These are phyloP conservation scores for Deakozyma indianensis DNA, from an alignment of 805 yeast genomes.

Conservation along the genomic window DNA sequence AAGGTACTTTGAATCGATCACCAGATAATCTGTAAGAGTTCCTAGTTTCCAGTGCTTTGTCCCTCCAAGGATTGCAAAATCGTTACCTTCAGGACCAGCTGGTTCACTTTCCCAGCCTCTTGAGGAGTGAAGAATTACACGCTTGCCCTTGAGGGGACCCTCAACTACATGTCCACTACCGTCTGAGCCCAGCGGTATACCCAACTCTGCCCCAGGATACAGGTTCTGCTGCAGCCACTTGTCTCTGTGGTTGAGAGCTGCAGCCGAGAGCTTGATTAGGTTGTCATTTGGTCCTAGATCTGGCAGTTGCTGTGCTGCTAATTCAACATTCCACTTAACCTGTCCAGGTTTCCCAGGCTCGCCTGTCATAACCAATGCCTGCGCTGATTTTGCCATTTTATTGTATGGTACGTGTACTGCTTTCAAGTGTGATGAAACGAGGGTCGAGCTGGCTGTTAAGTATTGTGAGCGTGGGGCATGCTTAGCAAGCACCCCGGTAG, in stretches of 20 bases:
- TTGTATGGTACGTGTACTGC: too few species aligned
- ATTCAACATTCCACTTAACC: not conserved
- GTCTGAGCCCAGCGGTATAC: constrained; percentile 10
- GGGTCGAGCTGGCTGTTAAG: too few species aligned
- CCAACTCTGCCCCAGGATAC: constrained; percentile 9
- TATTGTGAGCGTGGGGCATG: too few species aligned
- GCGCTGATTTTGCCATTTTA: not conserved
- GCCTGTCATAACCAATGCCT: not conserved
- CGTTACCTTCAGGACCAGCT: constrained; percentile 6
- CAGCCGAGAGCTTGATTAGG: constrained; percentile 7
- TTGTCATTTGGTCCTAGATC: not conserved
- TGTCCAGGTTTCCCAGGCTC: not conserved
- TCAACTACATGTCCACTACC: constrained; percentile 9
- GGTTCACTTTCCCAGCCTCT: constrained; percentile 7
- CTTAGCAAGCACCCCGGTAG: too few species aligned
- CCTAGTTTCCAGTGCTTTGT: constrained; percentile 8
- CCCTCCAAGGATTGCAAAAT: constrained; percentile 10
- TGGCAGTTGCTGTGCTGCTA: not conserved
- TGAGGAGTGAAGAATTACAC: constrained; percentile 9
- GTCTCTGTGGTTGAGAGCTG: constrained; percentile 12
- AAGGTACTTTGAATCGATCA: constrained; percentile 5
- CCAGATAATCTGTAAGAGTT: constrained; percentile 8
- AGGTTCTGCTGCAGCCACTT: constrained; percentile 8
- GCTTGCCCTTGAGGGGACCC: constrained; percentile 3
- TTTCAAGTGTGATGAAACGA: too few species aligned